Percentiles rank a stretch among this genome's conserved stretches.
phyloP scores from a whole-genome alignment of 169 alveolate species.

The Perkinsus olseni region DNA sequence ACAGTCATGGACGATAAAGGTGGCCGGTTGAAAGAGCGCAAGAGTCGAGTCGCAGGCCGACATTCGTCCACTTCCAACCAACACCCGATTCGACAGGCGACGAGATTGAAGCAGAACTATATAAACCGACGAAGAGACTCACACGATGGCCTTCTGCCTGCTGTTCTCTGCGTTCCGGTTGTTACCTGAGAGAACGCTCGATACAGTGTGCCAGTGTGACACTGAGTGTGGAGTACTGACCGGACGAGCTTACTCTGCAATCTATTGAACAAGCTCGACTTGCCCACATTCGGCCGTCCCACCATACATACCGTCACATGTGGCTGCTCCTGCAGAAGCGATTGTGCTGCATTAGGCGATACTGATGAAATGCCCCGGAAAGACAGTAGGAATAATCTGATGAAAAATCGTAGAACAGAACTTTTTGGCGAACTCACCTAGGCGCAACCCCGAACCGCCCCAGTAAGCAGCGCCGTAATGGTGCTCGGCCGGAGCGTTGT shows the following conservation, averaged over 20 bases:
- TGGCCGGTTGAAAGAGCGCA: too few species aligned
- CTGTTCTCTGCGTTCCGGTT: neutral
- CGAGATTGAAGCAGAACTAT: too few species aligned
- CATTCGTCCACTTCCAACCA: too few species aligned
- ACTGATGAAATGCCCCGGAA: neutral
- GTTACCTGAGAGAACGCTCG: neutral
- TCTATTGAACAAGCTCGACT: slow-evolving; percentile 50
- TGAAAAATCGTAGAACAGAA: neutral
- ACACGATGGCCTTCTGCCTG: neutral
- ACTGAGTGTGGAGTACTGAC: neutral
- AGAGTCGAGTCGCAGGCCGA: too few species aligned
- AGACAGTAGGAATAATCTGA: neutral
- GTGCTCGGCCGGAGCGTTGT: too few species aligned
- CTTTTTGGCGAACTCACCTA: neutral
- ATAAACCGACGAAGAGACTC: too few species aligned
- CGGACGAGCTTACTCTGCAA: slow-evolving; percentile 13
- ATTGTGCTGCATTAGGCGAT: neutral
- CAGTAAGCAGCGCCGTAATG: too few species aligned
- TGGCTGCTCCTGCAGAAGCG: neutral
- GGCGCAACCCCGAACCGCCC: too few species aligned
- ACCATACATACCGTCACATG: slow-evolving; percentile 15
- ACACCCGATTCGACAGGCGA: too few species aligned
- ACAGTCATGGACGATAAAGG: too few species aligned
- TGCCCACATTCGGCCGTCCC: slow-evolving; percentile 57
- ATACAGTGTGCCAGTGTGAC: neutral